Evolutionary conservation across 202 grass and related monocot species (phyloP).

Genomic region (Setaria italica): DNA sequence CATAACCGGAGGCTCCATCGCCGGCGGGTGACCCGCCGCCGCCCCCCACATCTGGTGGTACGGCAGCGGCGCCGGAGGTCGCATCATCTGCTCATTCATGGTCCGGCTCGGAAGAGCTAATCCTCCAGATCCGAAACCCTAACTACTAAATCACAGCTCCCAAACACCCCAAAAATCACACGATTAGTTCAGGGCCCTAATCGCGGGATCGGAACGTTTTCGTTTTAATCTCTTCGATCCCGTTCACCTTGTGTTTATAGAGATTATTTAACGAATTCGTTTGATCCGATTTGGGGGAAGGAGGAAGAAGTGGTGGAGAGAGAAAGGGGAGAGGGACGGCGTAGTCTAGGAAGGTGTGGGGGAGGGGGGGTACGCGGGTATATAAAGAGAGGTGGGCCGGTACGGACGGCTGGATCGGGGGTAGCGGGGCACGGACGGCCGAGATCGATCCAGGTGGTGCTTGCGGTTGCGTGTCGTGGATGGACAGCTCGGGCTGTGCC

Average conservation of each 20-base stretch:
- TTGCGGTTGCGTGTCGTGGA: constrained; percentile 58
- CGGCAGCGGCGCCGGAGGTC: constrained; percentile 56
- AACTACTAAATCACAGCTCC: constrained; percentile 46
- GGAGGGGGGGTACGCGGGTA: constrained; percentile 23
- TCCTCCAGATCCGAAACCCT: constrained; percentile 78
- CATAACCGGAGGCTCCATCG: constrained; percentile 39
- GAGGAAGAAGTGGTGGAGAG: neutral
- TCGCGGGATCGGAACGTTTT: constrained; percentile 45
- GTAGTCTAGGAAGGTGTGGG: neutral
- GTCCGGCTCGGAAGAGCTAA: constrained; percentile 28
- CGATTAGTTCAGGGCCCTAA: neutral
- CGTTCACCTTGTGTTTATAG: constrained; percentile 49
- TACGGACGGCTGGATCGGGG: constrained; percentile 43
- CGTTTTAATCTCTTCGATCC: constrained; percentile 49
- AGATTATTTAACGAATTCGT: constrained; percentile 65
- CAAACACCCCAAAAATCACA: constrained; percentile 3
- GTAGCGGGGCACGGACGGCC: neutral
- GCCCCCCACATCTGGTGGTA: constrained; percentile 59
- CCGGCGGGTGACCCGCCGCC: constrained; percentile 11
- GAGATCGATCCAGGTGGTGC: neutral
- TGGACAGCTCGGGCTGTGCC: constrained; percentile 46
- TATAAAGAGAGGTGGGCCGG: constrained; percentile 45
- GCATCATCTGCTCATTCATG: constrained; percentile 86
- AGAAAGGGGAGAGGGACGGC: neutral
- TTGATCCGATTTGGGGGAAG: constrained; percentile 51